A percentile compares a stretch with the other conserved stretches of the same genome.
Evolutionary conservation across 1,284 basidiomycete genomes (phyloP).

Genomic region (Xerocomus nothofagi): DNA sequence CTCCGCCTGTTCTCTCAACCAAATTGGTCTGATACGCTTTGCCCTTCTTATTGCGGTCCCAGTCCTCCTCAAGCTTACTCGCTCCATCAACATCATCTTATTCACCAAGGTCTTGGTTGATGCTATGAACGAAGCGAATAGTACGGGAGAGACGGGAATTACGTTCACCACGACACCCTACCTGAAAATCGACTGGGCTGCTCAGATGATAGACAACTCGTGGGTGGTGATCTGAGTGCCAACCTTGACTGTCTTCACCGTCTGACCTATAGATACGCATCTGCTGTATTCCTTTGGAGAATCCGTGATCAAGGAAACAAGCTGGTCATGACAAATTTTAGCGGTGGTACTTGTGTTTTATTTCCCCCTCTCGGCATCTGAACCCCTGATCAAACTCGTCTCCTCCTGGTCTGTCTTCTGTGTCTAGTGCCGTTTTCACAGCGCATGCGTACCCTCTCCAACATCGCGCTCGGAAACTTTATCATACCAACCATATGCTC

Average conservation of each 20-base stretch:
- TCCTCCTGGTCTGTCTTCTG: not conserved
- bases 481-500: conserved; percentile 28
- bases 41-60: conserved; percentile 9
- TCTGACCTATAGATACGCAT: conserved; percentile 18
- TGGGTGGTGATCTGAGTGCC: conserved; percentile 5
- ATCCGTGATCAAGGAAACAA: conserved; percentile 1
- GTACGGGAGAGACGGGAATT: not conserved
- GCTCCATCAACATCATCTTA: conserved; percentile 15
- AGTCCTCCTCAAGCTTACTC: conserved; percentile 19
- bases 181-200: conserved; percentile 32
- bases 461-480: conserved; percentile 28
- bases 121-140: conserved; percentile 9
- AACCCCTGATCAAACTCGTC: not conserved
- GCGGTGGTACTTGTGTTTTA: not conserved
- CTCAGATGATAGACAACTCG: conserved; percentile 32
- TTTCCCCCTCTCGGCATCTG: not conserved
- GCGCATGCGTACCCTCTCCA: conserved; percentile 21
- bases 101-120: conserved; percentile 10
- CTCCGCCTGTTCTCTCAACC: conserved; percentile 20
- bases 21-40: conserved; percentile 7
- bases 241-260: not conserved
- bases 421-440: conserved; percentile 16
- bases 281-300: conserved; percentile 20
- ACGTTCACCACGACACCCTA: conserved; percentile 16
- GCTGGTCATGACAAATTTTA: not conserved